Base-by-base conservation (phyloP, 306 rosid genomes). In the Luffa acutangula region DNA sequence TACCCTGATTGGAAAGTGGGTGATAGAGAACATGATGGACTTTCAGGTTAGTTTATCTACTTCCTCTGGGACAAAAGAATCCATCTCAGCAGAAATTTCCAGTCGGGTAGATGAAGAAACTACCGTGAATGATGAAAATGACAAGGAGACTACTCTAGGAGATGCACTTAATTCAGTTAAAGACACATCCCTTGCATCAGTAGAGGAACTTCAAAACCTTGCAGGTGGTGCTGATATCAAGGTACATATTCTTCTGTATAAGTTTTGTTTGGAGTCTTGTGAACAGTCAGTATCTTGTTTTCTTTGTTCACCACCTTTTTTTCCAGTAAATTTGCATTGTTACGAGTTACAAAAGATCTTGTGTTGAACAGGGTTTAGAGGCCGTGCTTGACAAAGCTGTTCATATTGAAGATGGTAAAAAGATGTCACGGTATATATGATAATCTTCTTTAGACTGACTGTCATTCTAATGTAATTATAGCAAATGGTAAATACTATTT, bases 341-440 rank as follows among this genome's bases (percentile, higher is more conserved):
- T 83, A 62, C 69, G 74, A 81, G 36, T 78, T 12, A 65, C 77
- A 49, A 17, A 52, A 53, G 48, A 70, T 77, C 63, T 76, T 54
- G 51, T 83, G 73, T 84, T 86, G 52, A 83, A 69, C 84, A 96
- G 99, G 97, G 99, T 71, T 87, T 96, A 82, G 99, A 96, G 86
- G 98, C 99, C 46, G 94, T 91, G 81, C 94, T 96, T 84, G 99
- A 96, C 88, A 88, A 93, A 86, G 99, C 99, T 65, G 99, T 96
- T 86, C 98, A 93, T 85, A 81, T 78, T 41, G 98, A 96, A 87
- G 99, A 93, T 87, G 99, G 98, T 80, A 91, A 90, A 93, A 91
- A 89, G 91, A 93, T 96, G 86, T 88, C 87, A 80, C 88, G 99
- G 99, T 95, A 90, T 83, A 89, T 21, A 69, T 15, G 6, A 33